Evolutionary conservation across 495 filamentous ascomycete genomes (phyloP).

Genomic region (Hypoxylon crocopeplum): DNA sequence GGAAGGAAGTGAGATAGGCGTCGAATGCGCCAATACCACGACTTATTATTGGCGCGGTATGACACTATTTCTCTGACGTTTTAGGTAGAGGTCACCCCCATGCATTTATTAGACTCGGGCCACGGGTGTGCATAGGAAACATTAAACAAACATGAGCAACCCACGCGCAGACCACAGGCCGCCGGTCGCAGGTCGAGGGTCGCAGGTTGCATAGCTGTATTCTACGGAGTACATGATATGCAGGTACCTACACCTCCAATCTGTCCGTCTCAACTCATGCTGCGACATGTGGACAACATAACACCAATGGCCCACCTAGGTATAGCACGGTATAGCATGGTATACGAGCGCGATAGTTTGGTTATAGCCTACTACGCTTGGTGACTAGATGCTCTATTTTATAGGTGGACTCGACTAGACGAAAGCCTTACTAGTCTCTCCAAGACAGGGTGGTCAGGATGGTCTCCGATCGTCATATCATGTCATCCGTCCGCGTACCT

Average conservation of each 20-base stretch:
- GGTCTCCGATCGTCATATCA: conserved; percentile 30
- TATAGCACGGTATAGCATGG: too few species aligned
- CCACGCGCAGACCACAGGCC: not conserved
- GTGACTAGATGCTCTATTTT: too few species aligned
- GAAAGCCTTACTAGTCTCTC: conserved; percentile 11
- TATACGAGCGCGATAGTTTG: too few species aligned
- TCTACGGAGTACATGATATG: conserved; percentile 8
- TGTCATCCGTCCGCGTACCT: conserved; percentile 24
- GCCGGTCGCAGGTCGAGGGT: too few species aligned
- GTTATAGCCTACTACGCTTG: too few species aligned
- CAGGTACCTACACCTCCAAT: conserved; percentile 18
- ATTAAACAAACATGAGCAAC: not conserved
- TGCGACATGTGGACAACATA: too few species aligned
- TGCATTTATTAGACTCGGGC: too few species aligned
- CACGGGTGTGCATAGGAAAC: too few species aligned
- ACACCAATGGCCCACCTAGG: too few species aligned
- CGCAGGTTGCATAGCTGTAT: too few species aligned
- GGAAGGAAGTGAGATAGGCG: conserved; percentile 20
- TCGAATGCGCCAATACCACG: conserved; percentile 25
- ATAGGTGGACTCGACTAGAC: conserved; percentile 14
- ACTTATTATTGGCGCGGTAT: conserved; percentile 33
- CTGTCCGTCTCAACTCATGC: too few species aligned
- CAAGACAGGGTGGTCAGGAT: conserved; percentile 7
- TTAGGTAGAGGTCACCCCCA: conserved; percentile 36
- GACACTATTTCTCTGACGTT: conserved; percentile 39